Conservation (phyloP, 169 alveolate genomes). For the Plasmodium vinckei region DNA sequence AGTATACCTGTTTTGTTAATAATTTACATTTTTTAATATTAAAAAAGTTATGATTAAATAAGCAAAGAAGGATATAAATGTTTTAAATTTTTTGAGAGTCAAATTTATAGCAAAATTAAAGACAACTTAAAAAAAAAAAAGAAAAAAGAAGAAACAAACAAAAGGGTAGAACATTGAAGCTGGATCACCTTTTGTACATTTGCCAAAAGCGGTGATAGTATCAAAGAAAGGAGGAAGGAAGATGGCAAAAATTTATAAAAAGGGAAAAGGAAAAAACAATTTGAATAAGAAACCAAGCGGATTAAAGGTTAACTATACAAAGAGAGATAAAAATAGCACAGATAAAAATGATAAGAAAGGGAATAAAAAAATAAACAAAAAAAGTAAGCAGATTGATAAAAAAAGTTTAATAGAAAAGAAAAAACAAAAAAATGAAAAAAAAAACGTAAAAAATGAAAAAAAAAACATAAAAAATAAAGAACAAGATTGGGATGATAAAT, state of each 20-base stretch:
- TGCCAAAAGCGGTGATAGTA: neutral
- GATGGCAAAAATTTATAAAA: neutral
- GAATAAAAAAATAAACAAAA: neutral
- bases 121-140: too few species aligned
- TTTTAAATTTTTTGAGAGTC: too few species aligned
- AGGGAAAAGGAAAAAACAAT: too few species aligned
- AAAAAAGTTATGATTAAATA: too few species aligned
- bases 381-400: neutral
- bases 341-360: neutral
- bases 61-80: too few species aligned
- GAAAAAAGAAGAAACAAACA: too few species aligned
- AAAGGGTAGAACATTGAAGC: too few species aligned
- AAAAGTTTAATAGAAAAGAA: neutral
- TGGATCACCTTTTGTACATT: too few species aligned
- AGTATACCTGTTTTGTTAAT: too few species aligned
- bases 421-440: neutral
- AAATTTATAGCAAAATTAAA: too few species aligned
- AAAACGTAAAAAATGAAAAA: neutral
- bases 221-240: neutral
- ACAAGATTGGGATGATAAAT: slow-evolving; percentile 14
- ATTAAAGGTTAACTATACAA: slow-evolving; percentile 5
- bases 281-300: neutral
- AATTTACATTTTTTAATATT: too few species aligned
- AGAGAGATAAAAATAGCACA: neutral
- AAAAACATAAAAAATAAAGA: neutral